Evolutionary conservation across 768 basidiomycete genomes (phyloP), one percentile per base, ranked within the genome.

Genomic region (Paxillus involutus): DNA sequence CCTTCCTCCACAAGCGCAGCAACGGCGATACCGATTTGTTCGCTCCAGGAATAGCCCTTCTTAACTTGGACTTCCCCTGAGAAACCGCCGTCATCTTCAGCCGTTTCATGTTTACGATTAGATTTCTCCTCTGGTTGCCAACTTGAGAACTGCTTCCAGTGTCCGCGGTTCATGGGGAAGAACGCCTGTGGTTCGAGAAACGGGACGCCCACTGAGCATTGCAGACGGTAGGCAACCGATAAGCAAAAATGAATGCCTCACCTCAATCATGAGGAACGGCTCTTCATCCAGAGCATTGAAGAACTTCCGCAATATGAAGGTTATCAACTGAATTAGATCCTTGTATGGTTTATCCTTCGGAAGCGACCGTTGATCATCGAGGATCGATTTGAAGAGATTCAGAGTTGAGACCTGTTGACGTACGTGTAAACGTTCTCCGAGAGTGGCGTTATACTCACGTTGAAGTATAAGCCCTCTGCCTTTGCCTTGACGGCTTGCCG

Each of bases 381-480:
- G 74, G 59, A 98, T 89, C 17, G 81, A 74, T 70, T 89, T 89
- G 82, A 98, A 98, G 40, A 98, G 80, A 62, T 88, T 76, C 54
- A 99, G 74, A 12, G 90, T 91, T 33, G 95, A 92, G 11, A 91
- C 94, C 95, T 98, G 70, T 53, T 55, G 54, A 70, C 53, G 56
- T 68, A 58, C 59, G 39, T 47, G 48, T 56, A 35, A 58, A 57
- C 47, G 47, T 32, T n/a, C 37, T 45, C 35, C 26, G 56, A 37
- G 47, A 14, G 21, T 40, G 46, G 47, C 40, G 29, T 17, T 9
- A 32, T 45, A 70, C 81, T 50, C 55, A 94, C 96, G 73, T 95
- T 92, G 82, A 96, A 99, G 72, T 93, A 98, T 9, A 99, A 73
- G 0, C 89, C 96, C 67, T 98, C 97, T 1, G 94, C 92, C 68